phyloP scores from a whole-genome alignment of 2,329 filamentous ascomycete genomes.

The Exophiala aquamarina region DNA sequence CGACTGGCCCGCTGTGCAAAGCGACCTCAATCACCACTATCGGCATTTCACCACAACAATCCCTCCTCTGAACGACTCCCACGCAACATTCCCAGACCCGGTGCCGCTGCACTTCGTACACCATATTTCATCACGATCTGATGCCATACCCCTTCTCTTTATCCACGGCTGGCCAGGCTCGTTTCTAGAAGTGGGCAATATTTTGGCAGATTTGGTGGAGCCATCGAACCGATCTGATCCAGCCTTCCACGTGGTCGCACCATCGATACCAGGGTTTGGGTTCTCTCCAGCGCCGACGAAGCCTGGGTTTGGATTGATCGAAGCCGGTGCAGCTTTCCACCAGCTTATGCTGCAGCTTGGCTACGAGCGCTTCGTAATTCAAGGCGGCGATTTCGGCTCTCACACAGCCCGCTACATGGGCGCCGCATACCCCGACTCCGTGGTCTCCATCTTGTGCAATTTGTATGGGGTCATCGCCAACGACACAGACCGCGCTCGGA shows the following conservation, averaged over 20 bases:
- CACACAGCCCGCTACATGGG: no score
- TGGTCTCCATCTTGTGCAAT: no score
- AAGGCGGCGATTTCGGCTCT: slow-evolving; percentile 58
- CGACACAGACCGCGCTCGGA: no score
- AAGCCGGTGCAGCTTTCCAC: slow-evolving; percentile 50
- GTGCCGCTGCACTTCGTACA: slow-evolving; percentile 28
- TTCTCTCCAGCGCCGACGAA: slow-evolving; percentile 31
- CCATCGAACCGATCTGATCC: slow-evolving; percentile 11
- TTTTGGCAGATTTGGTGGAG: slow-evolving; percentile 30
- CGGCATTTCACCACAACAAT: no score
- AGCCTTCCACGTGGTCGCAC: slow-evolving; percentile 33
- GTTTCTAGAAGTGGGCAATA: slow-evolving; percentile 34
- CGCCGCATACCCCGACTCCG: no score
- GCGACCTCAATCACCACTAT: no score
- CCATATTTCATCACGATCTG: slow-evolving; percentile 12
- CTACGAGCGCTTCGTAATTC: slow-evolving; percentile 36
- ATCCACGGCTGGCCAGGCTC: slow-evolving; percentile 40
- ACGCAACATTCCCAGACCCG: no score
- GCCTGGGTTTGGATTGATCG: slow-evolving; percentile 57
- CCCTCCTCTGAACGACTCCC: no score
- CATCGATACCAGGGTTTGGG: slow-evolving; percentile 31
- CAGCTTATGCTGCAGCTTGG: slow-evolving; percentile 18
- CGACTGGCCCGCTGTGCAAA: no score
- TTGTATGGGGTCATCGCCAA: no score
- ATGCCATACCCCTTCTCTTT: slow-evolving; percentile 39